Conservation (phyloP, 2,329 filamentous ascomycete genomes). For the Cordyceps farinosa region DNA sequence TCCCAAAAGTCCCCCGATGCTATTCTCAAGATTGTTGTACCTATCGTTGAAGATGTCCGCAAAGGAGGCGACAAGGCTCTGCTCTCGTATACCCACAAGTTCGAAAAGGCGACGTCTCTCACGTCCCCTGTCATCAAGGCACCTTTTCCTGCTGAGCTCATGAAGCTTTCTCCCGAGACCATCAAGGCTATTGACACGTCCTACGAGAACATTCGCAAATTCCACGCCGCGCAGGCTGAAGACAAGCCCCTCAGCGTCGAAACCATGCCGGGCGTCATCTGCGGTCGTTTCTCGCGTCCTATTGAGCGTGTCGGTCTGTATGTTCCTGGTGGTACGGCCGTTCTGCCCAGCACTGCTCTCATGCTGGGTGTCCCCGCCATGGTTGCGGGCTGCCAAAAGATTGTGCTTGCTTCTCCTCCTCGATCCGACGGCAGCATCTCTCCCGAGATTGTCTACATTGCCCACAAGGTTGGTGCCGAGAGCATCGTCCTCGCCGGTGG, state of each 20-base stretch:
- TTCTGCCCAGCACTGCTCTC: constrained; percentile 92
- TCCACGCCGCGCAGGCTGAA: constrained; percentile 89
- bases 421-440: constrained; percentile 86
- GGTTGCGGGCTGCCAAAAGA: constrained; percentile 94
- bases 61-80: constrained; percentile 82
- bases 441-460: constrained; percentile 94
- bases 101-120: constrained; percentile 90
- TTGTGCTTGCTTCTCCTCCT: constrained; percentile 89
- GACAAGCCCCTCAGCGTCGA: constrained; percentile 79
- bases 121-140: constrained; percentile 86
- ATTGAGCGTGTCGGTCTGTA: constrained; percentile 97
- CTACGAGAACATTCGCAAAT: constrained; percentile 90
- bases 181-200: constrained; percentile 90
- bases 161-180: constrained; percentile 80
- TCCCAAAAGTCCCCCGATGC: constrained; percentile 93
- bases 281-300: constrained; percentile 85
- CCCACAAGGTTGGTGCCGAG: constrained; percentile 94
- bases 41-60: constrained; percentile 86
- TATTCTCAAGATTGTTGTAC: constrained; percentile 85
- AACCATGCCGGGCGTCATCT: constrained; percentile 96
- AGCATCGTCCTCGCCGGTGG: constrained; percentile 94
- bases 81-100: constrained; percentile 93
- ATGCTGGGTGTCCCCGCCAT: constrained; percentile 98
- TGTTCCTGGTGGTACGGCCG: constrained; percentile 91
- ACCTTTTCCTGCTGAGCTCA: constrained; percentile 79